phyloP scores from a whole-genome alignment of 1,284 basidiomycete genomes.

The Ganoderma resinaceum region DNA sequence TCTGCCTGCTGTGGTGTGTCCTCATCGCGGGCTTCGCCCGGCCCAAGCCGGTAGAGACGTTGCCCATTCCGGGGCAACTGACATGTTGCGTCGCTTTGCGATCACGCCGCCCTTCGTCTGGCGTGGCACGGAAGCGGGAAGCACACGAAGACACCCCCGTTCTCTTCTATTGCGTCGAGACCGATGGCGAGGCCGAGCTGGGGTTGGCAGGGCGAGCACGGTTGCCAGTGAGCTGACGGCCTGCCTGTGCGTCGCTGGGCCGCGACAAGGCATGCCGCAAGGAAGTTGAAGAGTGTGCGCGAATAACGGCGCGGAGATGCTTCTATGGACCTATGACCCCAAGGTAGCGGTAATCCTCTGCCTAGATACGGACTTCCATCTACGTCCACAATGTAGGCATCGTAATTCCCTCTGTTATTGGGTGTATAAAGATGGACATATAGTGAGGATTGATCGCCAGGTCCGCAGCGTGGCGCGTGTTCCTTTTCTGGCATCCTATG shows the following conservation, averaged over 20 bases:
- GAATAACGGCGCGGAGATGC: neutral
- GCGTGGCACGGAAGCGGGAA: slow-evolving; percentile 4
- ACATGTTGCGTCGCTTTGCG: slow-evolving; percentile 6
- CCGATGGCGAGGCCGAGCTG: neutral
- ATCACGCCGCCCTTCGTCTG: slow-evolving; percentile 9
- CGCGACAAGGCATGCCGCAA: neutral
- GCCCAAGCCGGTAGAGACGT: slow-evolving; percentile 5
- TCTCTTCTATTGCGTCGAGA: neutral
- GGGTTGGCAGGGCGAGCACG: neutral
- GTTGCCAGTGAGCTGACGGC: neutral
- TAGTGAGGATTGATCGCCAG: neutral
- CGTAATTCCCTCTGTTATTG: neutral
- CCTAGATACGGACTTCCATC: neutral
- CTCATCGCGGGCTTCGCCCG: neutral
- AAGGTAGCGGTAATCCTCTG: neutral
- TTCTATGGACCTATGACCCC: neutral
- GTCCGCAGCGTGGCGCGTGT: neutral
- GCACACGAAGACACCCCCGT: neutral
- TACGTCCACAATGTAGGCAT: neutral
- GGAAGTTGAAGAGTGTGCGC: neutral
- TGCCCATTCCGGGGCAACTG: neutral
- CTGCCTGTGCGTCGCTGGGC: neutral
- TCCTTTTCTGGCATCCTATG: neutral
- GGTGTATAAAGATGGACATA: neutral
- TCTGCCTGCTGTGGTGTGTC: neutral